phyloP scores from a whole-genome alignment of 2,329 filamentous ascomycete species.

The Pseudopithomyces chartarum region DNA sequence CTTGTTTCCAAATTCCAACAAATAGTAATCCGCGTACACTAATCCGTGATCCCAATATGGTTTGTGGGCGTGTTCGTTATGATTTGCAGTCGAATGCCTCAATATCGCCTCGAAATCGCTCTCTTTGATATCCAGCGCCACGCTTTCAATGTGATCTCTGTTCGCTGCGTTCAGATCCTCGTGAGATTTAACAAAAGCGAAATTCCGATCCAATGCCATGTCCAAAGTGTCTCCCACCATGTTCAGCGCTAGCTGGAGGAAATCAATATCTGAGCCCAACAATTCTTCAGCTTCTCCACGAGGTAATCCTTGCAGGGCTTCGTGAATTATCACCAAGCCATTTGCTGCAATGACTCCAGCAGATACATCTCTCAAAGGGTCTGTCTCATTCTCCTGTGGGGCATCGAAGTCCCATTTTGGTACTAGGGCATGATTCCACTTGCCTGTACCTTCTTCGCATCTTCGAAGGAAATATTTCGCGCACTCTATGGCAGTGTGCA shows the following conservation, averaged over 20 bases:
- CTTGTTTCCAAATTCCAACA: constrained; percentile 54
- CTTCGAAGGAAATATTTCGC: constrained; percentile 54
- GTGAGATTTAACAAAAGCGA: constrained; percentile 27
- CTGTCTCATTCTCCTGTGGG: constrained; percentile 42
- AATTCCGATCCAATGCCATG: constrained; percentile 34
- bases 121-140: constrained; percentile 27
- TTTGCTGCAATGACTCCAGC: constrained; percentile 51
- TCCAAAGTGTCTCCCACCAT: constrained; percentile 35
- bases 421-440: constrained; percentile 38
- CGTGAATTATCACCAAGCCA: constrained; percentile 47
- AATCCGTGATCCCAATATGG: constrained; percentile 54
- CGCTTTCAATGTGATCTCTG: constrained; percentile 9
- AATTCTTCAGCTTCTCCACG: neutral
- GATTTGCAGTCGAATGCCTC: constrained; percentile 54
- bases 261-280: constrained; percentile 8
- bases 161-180: constrained; percentile 17
- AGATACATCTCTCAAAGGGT: constrained; percentile 45
- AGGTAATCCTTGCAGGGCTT: constrained; percentile 33
- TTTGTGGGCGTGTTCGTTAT: constrained; percentile 52
- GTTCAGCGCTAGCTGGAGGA: constrained; percentile 24
- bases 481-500: constrained; percentile 51
- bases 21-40: constrained; percentile 58
- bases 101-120: constrained; percentile 53
- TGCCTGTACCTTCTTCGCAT: constrained; percentile 41
- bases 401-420: constrained; percentile 61